phyloP scores from a whole-genome alignment of 2,329 filamentous ascomycete species.

The Sclerotinia borealis region DNA sequence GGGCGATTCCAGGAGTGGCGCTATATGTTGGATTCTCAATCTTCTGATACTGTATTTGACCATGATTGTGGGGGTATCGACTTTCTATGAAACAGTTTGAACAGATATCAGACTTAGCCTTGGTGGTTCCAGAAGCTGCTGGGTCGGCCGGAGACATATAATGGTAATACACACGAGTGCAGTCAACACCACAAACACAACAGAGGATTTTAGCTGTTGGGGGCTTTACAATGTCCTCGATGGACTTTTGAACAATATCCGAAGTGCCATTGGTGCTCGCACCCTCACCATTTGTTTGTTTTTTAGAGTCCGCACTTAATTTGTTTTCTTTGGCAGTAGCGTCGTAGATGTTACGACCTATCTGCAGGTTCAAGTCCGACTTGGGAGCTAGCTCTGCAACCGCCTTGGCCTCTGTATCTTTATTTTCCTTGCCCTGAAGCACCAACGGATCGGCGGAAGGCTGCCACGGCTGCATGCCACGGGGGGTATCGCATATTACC shows the following conservation, averaged over 20 bases:
- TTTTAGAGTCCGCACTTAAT: constrained; percentile 59
- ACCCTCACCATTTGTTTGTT: constrained; percentile 68
- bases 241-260: constrained; percentile 34
- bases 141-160: constrained; percentile 47
- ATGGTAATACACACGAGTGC: constrained; percentile 66
- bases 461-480: constrained; percentile 91
- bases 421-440: constrained; percentile 52
- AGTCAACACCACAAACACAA: constrained; percentile 88
- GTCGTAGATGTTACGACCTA: constrained; percentile 94
- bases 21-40: constrained; percentile 84
- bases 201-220: constrained; percentile 70
- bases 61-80: constrained; percentile 73
- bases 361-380: constrained; percentile 81
- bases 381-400: constrained; percentile 61
- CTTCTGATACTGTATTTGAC: constrained; percentile 75
- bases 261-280: constrained; percentile 58
- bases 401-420: constrained; percentile 47
- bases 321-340: constrained; percentile 71
- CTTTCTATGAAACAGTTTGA: constrained; percentile 84
- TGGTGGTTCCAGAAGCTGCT: constrained; percentile 35
- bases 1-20: constrained; percentile 59
- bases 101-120: constrained; percentile 79
- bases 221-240: constrained; percentile 58
- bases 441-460: constrained; percentile 71
- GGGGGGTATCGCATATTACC: constrained; percentile 89